Evolutionary conservation across 345 rosid species (phyloP), one percentile per base, ranked within the genome.

Genomic region (Sonneratia alba): DNA sequence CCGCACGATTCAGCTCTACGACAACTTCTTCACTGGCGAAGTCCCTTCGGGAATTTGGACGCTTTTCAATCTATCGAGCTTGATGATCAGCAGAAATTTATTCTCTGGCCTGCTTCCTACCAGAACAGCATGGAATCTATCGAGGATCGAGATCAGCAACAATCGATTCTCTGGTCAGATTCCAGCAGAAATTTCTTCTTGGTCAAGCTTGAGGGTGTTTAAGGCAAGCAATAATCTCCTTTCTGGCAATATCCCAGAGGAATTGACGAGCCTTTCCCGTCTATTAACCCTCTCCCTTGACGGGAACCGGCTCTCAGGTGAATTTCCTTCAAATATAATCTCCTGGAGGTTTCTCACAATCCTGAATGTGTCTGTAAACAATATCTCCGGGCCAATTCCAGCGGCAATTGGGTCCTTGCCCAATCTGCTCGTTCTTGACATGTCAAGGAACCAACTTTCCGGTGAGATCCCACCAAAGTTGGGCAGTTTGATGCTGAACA

Each of bases 31-130:
- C 81, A 87, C 90, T 4, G 97, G 99, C 15, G 87, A 86, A 78
- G 75, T 95, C 76, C 99, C 99, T 67, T 48, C 75, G 0, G 83
- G 87, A 16, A 70, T 95, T 55, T 95, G 99, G 99, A 83, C 84
- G 15, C 75, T 79, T 61, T 36, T 27, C 79, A 78, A 79, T 42
- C 55, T 95, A 79, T 83, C 80, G 21, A 81, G 79, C 75, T 53
- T 95, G 73, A 75, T 70, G 83, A 67, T 95, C 48, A 85, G 93
- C 69, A 70, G 83, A 72, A 95, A 95, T 71, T 81, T 79, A 1
- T 82, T 92, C 76, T 87, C 91, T 16, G 99, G 99, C 8, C 22
- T 69, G 27, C 84, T 95, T 71, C 97, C 99, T 3, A 79, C 77
- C 74, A 70, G 61, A 3, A 34, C 85, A 42, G 90, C 92, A 14